These are phyloP conservation scores for Salvia splendens DNA, from an alignment of 257 asterid genomes.

Conservation along the genomic window DNA sequence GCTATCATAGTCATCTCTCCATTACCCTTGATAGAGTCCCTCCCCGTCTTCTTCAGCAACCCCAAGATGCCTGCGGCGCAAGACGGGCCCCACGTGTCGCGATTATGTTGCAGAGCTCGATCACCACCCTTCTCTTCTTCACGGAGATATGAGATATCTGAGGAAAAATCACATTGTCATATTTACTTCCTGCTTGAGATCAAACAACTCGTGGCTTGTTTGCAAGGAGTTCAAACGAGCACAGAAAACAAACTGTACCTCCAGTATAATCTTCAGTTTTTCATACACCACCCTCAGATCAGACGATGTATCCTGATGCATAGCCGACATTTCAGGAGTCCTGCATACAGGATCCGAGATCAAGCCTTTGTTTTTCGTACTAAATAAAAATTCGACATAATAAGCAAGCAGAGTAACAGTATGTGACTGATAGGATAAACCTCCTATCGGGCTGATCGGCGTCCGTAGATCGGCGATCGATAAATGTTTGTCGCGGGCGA, in stretches of 20 bases:
- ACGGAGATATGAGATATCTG: conserved; percentile 69
- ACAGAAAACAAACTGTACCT: conserved; percentile 44
- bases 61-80: conserved; percentile 76
- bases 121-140: conserved; percentile 57
- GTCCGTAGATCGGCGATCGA: too few relatives aligned
- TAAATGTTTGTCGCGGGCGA: too few relatives aligned
- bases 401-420: neutral
- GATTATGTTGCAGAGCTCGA: conserved; percentile 74
- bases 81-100: conserved; percentile 89
- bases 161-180: conserved; percentile 2
- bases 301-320: conserved; percentile 81
- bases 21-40: conserved; percentile 43
- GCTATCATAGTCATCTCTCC: conserved; percentile 62
- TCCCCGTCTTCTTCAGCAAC: conserved; percentile 74
- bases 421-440: too few relatives aligned
- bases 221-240: neutral
- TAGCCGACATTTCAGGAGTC: conserved; percentile 92
- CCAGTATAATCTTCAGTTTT: conserved; percentile 60
- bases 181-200: neutral
- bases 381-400: conserved; percentile 1
- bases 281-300: conserved; percentile 70
- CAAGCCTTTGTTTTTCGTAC: too few relatives aligned
- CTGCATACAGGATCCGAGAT: conserved; percentile 40
- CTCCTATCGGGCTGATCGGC: too few relatives aligned
- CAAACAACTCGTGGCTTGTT: neutral